Percentiles rank a stretch among this genome's conserved stretches.
Conservation (phyloP, 441 rosid species). For the Mallotus japonicus region DNA sequence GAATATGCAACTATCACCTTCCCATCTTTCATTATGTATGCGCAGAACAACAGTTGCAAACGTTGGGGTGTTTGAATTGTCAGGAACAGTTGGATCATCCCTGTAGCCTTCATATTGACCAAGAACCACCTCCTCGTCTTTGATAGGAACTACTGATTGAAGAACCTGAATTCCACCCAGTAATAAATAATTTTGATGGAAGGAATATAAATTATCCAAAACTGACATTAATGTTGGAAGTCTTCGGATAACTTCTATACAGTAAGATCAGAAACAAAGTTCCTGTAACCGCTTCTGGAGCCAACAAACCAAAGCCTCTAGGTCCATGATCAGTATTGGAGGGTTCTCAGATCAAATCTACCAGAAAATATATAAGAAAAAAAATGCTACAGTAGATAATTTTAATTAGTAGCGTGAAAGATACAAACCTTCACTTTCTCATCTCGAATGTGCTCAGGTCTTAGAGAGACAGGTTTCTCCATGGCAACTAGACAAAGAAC, state of each 20-base stretch:
- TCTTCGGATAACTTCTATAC: background rate
- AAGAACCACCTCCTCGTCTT: constrained; percentile 87
- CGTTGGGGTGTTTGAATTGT: constrained; percentile 88
- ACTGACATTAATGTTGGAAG: background rate
- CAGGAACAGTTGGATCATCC: constrained; percentile 93
- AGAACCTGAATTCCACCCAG: constrained; percentile 60
- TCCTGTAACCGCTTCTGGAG: constrained; percentile 1
- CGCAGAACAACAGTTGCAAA: constrained; percentile 83
- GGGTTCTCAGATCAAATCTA: background rate
- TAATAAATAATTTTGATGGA: too few relatives aligned
- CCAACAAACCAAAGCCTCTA: background rate
- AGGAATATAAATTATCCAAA: background rate
- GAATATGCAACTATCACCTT: constrained; percentile 49
- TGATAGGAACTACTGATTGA: constrained; percentile 86
- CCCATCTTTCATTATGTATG: constrained; percentile 98
- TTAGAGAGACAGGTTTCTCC: constrained; percentile 97
- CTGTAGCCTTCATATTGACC: constrained; percentile 93
- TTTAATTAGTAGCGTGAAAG: constrained; percentile 11
- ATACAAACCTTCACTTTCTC: constrained; percentile 92
- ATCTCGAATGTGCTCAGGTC: constrained; percentile 96
- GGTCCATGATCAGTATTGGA: constrained; percentile 10
- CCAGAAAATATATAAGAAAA: background rate
- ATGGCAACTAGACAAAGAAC: constrained; percentile 94
- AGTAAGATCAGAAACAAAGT: background rate
- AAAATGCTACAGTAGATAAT: constrained; percentile 3